Conservation (phyloP, 805 yeast genomes). For the Komagataella pastoris region DNA sequence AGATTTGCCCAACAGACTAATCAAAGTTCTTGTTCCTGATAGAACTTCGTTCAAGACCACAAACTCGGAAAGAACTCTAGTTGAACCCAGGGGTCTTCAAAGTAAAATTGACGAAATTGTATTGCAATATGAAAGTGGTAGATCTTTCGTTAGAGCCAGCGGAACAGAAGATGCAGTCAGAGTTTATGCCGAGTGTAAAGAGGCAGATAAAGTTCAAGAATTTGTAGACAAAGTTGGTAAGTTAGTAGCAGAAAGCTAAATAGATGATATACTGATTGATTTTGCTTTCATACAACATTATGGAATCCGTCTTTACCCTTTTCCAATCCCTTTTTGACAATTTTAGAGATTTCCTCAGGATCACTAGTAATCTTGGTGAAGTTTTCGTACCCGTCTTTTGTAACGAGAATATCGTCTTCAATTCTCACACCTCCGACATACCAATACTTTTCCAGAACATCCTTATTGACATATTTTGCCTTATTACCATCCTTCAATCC, state of each 20-base stretch:
- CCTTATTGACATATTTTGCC: constrained; percentile 45
- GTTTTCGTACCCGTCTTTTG: constrained; percentile 66
- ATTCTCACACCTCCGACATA: constrained; percentile 95
- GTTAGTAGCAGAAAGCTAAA: constrained; percentile 15
- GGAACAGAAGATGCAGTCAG: constrained; percentile 98
- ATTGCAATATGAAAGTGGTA: constrained; percentile 38
- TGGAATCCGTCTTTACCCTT: constrained; percentile 59
- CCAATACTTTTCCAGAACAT: constrained; percentile 64
- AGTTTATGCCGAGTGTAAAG: constrained; percentile 81
- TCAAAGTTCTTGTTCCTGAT: constrained; percentile 75
- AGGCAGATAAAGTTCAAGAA: constrained; percentile 29
- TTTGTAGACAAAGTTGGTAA: constrained; percentile 27
- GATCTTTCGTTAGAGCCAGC: constrained; percentile 92
- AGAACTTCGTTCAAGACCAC: constrained; percentile 70
- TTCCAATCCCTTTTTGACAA: constrained; percentile 57
- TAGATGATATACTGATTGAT: not conserved
- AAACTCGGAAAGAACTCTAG: constrained; percentile 77
- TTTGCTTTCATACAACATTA: constrained; percentile 7
- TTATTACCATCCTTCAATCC: constrained; percentile 37
- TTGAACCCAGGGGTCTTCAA: constrained; percentile 72
- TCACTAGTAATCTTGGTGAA: constrained; percentile 77
- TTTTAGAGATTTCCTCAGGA: constrained; percentile 66
- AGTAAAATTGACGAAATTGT: constrained; percentile 54
- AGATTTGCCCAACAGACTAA: constrained; percentile 78
- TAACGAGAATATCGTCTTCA: constrained; percentile 83